Percentiles rank a stretch among this genome's conserved stretches.
Evolutionary conservation across 2,329 filamentous ascomycete species (phyloP).

Genomic region (Didymellaceae sp.): DNA sequence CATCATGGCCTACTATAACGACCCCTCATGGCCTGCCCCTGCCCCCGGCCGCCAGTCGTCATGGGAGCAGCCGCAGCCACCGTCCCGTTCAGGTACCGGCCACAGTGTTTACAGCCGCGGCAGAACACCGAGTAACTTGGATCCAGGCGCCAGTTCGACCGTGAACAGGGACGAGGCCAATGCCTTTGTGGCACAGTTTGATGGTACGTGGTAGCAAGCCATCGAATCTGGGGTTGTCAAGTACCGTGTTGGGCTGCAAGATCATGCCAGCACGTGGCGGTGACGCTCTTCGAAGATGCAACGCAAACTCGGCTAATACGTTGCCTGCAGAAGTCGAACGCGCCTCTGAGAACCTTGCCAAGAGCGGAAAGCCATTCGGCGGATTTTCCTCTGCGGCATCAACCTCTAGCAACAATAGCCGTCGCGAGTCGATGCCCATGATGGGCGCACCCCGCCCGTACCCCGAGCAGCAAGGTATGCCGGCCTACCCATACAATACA

Average conservation of each 20-base stretch:
- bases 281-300: conserved; percentile 2
- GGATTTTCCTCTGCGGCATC: conserved; percentile 32
- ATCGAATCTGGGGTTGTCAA: not conserved
- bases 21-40: conserved; percentile 66
- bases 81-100: conserved; percentile 72
- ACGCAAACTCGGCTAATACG: conserved; percentile 21
- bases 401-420: conserved; percentile 59
- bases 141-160: conserved; percentile 74
- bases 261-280: not conserved
- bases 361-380: conserved; percentile 91
- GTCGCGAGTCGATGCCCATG: conserved; percentile 81
- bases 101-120: conserved; percentile 21
- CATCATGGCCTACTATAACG: conserved; percentile 73
- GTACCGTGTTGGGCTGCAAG: conserved; percentile 5
- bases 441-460: conserved; percentile 60
- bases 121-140: conserved; percentile 38
- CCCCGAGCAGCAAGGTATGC: conserved; percentile 64
- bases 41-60: conserved; percentile 68
- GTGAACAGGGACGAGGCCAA: conserved; percentile 70
- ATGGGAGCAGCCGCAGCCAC: conserved; percentile 76
- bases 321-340: conserved; percentile 81
- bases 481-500: not conserved
- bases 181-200: conserved; percentile 86
- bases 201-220: conserved; percentile 69
- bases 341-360: conserved; percentile 92